Evolutionary conservation across 2,329 filamentous ascomycete genomes (phyloP), one percentile per base, ranked within the genome.

Genomic region (Penicillium brasilianum): DNA sequence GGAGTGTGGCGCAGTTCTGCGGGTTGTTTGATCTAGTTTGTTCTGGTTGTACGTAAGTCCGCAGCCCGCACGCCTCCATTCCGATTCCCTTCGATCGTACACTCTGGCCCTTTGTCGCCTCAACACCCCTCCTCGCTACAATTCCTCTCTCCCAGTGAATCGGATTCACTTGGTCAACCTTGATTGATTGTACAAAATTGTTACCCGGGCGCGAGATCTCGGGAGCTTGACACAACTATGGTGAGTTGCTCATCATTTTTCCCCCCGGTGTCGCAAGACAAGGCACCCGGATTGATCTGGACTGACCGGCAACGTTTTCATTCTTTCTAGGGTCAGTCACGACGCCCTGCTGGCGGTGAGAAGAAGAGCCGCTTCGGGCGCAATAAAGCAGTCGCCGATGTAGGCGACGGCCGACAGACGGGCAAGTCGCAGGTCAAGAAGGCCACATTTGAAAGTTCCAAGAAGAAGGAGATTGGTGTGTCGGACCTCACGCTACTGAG

Each of bases 391-490:
- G 70, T 69, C 59, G 78, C 74, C 57, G 79, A 79, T 66, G 74
- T 78, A 50, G 76, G 78, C 64, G 76, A 78, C 62, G 78, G 77
- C 30, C 75, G 80, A 65, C 78, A 79, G 66, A 75, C 78, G 48
- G 82, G 83, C 61, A 82, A 84, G 70, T 81, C 88, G 65, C 92
- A 91, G 79, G 92, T 96, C 70, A 94, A 93, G 81, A 98, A 98
- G 82, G 95, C 95, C 66, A 92, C 91, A 63, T 99, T 96, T 80
- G 95, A 99, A 78, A 92, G 88, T 63, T 91, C 89, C 68, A 98
- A 98, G 86, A 99, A 98, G 88, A 98, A 97, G 86, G 93, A 99
- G 80, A 95, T 99, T 71, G 95, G 95, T 68, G 95, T 99, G 57
- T 97, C 95, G 58, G 95, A 99, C 84, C 85, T 99, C 76, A 99